Base-by-base conservation (phyloP, 176 grass and related monocot species). In the Elaeis guineensis region DNA sequence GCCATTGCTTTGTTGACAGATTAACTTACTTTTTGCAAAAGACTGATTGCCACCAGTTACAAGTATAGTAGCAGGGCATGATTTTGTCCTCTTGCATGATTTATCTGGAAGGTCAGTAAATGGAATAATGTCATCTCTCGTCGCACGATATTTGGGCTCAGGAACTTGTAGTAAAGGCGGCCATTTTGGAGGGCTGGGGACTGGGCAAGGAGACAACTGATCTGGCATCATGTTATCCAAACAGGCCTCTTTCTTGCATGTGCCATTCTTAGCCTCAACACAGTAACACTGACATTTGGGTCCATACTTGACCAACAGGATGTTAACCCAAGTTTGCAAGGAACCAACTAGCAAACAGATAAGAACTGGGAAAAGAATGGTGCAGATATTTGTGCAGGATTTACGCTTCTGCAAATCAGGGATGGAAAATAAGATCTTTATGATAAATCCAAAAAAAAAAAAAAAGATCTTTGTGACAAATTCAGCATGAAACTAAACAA, bases 121-220 rank as follows among this genome's bases (percentile, higher is more conserved):
- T 16, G 21, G 39, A 49, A 48, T 55, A 6, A 67, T 79, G n/a
- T 63, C 32, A 30, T 70, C 65, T 61, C 75, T 61, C 25, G 60
- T 61, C 1, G 84, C 75, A 6, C 75, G 78, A 22, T 72, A 87
- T 51, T 83, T 51, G 8, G 21, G 20, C 16, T 4, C 15, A 1
- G 72, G 85, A 72, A 89, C 63, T 80, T 89, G 75, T 58, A 89
- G 21, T 7, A 89, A 77, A 28, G 72, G 17, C 17, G 80, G 72
- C 75, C 75, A 89, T 50, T 73, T 63, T 18, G 75, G 67, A 50
- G 85, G 85, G 57, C 78, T 77, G 23, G 66, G 72, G 64, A 89
- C 72, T 12, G 76, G 25, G 61, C 79, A 79, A 64, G 75, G 78
- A 8, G 22, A 29, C 11, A 69, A 54, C 24, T 78, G 79, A 60